A percentile compares a stretch with the other conserved stretches of the same genome.
phyloP scores from a whole-genome alignment of 1,284 basidiomycete genomes.

The Cryptococcus sp. region DNA sequence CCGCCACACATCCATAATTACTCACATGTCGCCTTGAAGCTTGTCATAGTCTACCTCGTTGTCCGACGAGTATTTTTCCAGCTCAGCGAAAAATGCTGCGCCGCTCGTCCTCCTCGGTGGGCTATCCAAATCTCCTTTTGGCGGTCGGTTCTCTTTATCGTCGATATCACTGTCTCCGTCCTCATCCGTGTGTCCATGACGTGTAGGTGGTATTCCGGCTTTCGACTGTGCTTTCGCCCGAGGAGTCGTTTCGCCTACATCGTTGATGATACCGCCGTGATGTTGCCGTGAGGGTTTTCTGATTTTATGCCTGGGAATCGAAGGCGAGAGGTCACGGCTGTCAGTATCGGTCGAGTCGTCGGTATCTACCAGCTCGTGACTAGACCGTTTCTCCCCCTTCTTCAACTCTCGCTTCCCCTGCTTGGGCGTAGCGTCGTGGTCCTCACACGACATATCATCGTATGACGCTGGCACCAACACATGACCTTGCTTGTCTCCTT shows the following conservation, averaged over 20 bases:
- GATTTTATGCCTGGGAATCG: too few relatives aligned
- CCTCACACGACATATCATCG: constrained; percentile 6
- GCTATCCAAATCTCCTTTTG: neutral
- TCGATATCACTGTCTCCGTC: too few relatives aligned
- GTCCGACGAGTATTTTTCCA: constrained; percentile 6
- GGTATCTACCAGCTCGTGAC: too few relatives aligned
- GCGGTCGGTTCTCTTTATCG: too few relatives aligned
- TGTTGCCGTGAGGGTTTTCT: too few relatives aligned
- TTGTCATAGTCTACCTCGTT: constrained; percentile 8
- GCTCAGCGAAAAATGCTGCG: constrained; percentile 11
- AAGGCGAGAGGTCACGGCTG: too few relatives aligned
- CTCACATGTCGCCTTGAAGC: constrained; percentile 10
- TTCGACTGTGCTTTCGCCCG: too few relatives aligned
- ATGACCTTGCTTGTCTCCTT: neutral
- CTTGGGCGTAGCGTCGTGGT: neutral
- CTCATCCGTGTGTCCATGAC: too few relatives aligned
- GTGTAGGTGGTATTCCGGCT: too few relatives aligned
- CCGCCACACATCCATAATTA: neutral
- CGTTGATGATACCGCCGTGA: too few relatives aligned
- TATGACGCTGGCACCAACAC: constrained; percentile 1
- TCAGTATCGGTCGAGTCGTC: too few relatives aligned
- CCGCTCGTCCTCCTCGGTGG: neutral
- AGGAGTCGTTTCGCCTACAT: too few relatives aligned
- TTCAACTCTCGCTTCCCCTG: neutral
- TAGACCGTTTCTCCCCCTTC: constrained; percentile 4